These are phyloP conservation scores for Ilex asprella DNA, from an alignment of 257 asterid genomes.

Conservation along the genomic window DNA sequence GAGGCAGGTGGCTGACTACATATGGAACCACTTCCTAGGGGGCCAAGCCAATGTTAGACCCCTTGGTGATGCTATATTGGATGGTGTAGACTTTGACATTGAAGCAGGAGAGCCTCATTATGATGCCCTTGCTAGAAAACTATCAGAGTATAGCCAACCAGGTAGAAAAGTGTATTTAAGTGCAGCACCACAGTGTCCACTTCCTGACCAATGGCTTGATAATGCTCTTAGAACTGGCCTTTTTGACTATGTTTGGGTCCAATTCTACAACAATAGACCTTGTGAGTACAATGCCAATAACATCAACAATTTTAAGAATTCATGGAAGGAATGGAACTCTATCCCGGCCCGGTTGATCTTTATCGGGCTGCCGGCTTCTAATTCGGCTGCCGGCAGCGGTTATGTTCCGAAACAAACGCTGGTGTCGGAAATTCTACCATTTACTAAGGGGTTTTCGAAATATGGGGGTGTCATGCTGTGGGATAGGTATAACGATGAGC, in stretches of 20 bases:
- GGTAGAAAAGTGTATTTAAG: conserved; percentile 15
- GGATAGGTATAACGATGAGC: conserved; percentile 14
- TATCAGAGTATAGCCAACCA: background rate
- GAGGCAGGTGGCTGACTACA: conserved; percentile 5
- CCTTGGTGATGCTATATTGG: background rate
- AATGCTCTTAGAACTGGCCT: conserved; percentile 4
- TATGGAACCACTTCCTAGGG: conserved; percentile 10
- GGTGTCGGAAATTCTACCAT: conserved; percentile 8
- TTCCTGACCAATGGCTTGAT: conserved; percentile 4
- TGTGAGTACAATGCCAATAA: conserved; percentile 2
- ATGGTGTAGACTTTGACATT: conserved; percentile 10
- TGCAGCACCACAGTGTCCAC: conserved; percentile 18
- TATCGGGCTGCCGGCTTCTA: conserved; percentile 15
- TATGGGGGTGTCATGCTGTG: conserved; percentile 25
- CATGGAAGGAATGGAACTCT: conserved; percentile 18
- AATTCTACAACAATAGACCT: conserved; percentile 14
- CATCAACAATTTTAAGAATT: conserved; percentile 8
- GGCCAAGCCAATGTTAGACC: background rate
- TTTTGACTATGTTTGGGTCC: conserved; percentile 24
- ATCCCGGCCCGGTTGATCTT: conserved; percentile 3
- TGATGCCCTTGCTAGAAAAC: conserved; percentile 4
- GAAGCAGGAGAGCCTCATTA: conserved; percentile 6
- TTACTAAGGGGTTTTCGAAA: conserved; percentile 11
- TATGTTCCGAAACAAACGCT: conserved; percentile 12
- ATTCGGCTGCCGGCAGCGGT: conserved; percentile 16